phyloP scores from a whole-genome alignment of 257 asterid genomes.

The Solanum lycopersicoides region DNA sequence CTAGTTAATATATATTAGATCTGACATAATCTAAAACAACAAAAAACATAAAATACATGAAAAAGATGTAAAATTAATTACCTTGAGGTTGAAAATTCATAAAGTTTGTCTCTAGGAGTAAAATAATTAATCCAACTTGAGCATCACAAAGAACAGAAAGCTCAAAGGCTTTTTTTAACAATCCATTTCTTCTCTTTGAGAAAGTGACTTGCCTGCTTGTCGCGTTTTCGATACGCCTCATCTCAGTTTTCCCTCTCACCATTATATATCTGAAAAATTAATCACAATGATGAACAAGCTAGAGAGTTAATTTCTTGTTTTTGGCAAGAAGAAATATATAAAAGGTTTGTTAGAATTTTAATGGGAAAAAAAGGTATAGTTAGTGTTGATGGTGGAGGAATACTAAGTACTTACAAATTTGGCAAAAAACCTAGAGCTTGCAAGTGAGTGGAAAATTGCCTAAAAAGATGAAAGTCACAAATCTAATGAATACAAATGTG shows the following conservation, averaged over 20 bases:
- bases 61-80: neutral
- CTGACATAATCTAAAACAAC: neutral
- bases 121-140: slow-evolving; percentile 63
- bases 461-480: slow-evolving; percentile 37
- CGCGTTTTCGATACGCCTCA: slow-evolving; percentile 87
- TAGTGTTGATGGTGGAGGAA: slow-evolving; percentile 1
- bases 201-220: slow-evolving; percentile 87
- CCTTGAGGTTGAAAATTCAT: slow-evolving; percentile 77
- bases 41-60: neutral
- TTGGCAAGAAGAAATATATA: neutral
- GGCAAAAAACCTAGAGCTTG: slow-evolving; percentile 37
- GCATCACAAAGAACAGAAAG: slow-evolving; percentile 87
- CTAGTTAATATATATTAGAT: neutral
- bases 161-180: slow-evolving; percentile 74
- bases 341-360: neutral
- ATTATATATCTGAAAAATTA: slow-evolving; percentile 11
- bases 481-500: slow-evolving; percentile 10
- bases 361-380: neutral
- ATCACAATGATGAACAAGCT: neutral
- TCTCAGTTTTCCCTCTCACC: slow-evolving; percentile 92
- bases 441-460: slow-evolving; percentile 20
- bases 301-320: neutral
- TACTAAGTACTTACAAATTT: slow-evolving; percentile 40
- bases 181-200: slow-evolving; percentile 83
- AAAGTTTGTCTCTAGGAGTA: slow-evolving; percentile 74